Evolutionary conservation across 306 rosid species (phyloP), one percentile per base, ranked within the genome.

Genomic region (Ammopiptanthus mongolicus): DNA sequence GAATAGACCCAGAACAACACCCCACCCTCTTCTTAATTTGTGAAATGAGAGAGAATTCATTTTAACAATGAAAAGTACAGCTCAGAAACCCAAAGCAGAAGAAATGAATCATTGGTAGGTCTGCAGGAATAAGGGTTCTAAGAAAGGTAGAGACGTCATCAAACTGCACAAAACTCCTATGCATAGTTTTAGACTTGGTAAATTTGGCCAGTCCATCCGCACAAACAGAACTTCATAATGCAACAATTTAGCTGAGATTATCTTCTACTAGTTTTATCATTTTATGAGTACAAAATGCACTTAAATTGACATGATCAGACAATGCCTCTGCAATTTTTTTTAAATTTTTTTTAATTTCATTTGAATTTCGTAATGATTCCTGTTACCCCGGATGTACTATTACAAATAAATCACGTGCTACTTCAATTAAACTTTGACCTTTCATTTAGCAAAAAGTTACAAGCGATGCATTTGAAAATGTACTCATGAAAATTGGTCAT

Each of bases 221-320:
- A n/a, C 10, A 56, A 61, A 44, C n/a, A 25, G 18, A 67, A 66
- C 36, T 44, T 52, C 55, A 57, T 50, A 62, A 46, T 69, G 70
- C 41, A 50, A 44, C 39, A 57, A 34, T 18, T 69, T 50, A 29
- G 73, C 62, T 15, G 28, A 59, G 71, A 12, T 50, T 19, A 57
- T 28, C 65, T 47, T 42, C 82, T 65, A 11, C 34, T 42, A 39
- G 9, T 70, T 76, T 75, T 41, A 78, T 37, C 47, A 60, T 70
- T 76, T 75, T 41, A 78, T 37, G 56, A 60, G 42, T 52, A 73
- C 61, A 47, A 66, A 55, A 41, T 17, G 77, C 8, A 18, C 73
- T 50, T 65, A 59, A 28, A 41, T 31, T 73, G 19, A 48, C 29
- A 25, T 64, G 28, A 74, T 58, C 80, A 7, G 2, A 60, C 15